Base-by-base conservation (phyloP, 441 rosid species). In the Populus hybrid region DNA sequence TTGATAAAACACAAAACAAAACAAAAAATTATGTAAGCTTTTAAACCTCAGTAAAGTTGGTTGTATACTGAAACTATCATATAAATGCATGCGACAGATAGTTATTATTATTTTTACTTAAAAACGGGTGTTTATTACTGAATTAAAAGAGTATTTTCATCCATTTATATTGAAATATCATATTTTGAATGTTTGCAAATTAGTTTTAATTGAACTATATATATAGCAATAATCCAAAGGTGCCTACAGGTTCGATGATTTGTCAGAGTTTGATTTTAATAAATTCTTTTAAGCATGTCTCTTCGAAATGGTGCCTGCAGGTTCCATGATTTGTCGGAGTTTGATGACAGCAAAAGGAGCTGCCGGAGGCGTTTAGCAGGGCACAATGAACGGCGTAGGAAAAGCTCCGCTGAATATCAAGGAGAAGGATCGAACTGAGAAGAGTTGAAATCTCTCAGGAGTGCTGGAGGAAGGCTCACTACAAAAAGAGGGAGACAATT, bases 371-470 rank as follows among this genome's bases (percentile, higher is more conserved):
- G 30, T 28, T 28, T 28, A 28, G 57, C 95, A 1, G 97, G 97
- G 69, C 98, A 93, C 80, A 94, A 94, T 0, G 95, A 93, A 79
- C 88, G 98, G 42, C 90, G 98, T 14, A 77, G 98, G 71, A 94
- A 91, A 82, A 85, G 79, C 84, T 67, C 95, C 30, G 69, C 42
- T 21, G 95, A 92, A 2, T 78, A 73, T 70, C 88, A 79, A 0
- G 86, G 87, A 78, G 94, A 86, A 75, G 83, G 82, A 68, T 87
- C 83, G 0, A 79, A 78, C 73, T 84, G 75, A 84, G 6, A 14
- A 4, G 18, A 46, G 19, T 46, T 14, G 18, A 0, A 4, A 12
- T 16, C 34, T 0, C 59, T 18, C 66, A 61, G 36, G 6, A 14
- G n/a, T 7, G 8, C 63, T 28, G 61, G 23, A 65, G 66, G 78